Evolutionary conservation across 176 grass and related monocot species (phyloP).

Genomic region (Urochloa ruziziensis): DNA sequence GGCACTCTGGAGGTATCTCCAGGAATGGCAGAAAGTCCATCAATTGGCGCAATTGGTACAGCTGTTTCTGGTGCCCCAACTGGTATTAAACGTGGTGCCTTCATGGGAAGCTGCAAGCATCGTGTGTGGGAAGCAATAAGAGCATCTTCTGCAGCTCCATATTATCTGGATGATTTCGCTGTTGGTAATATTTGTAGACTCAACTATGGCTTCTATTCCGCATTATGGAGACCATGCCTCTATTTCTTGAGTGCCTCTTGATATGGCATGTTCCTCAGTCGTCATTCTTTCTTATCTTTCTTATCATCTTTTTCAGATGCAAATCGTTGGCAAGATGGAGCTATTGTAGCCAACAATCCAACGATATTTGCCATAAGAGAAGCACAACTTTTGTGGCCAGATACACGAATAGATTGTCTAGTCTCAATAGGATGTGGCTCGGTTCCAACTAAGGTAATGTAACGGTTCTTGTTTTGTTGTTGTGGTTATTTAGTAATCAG

Average conservation of each 20-base stretch:
- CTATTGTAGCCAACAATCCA: conserved; percentile 98
- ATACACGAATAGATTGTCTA: conserved; percentile 90
- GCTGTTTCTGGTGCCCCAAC: conserved; percentile 61
- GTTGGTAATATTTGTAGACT: conserved; percentile 66
- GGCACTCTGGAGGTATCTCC: conserved; percentile 79
- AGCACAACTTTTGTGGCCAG: conserved; percentile 97
- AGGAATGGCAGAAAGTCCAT: conserved; percentile 66
- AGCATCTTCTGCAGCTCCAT: conserved; percentile 98
- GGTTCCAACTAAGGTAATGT: conserved; percentile 87
- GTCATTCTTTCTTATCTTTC: conserved; percentile 28
- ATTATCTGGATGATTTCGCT: conserved; percentile 98
- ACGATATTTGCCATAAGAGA: conserved; percentile 99
- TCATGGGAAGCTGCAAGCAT: conserved; percentile 98
- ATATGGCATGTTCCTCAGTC: neutral
- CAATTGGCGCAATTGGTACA: conserved; percentile 39
- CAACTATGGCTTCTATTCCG: neutral
- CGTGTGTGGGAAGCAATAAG: conserved; percentile 90
- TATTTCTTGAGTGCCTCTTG: conserved; percentile 23
- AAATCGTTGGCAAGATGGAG: conserved; percentile 97
- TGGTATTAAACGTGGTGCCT: conserved; percentile 78
- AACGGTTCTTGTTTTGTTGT: neutral
- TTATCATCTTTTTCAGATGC: conserved; percentile 52
- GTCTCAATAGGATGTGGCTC: conserved; percentile 95
- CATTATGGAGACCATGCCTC: neutral
- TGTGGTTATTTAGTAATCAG: neutral